phyloP scores from a whole-genome alignment of 2,329 filamentous ascomycete genomes.

The Colletotrichum aenigma region DNA sequence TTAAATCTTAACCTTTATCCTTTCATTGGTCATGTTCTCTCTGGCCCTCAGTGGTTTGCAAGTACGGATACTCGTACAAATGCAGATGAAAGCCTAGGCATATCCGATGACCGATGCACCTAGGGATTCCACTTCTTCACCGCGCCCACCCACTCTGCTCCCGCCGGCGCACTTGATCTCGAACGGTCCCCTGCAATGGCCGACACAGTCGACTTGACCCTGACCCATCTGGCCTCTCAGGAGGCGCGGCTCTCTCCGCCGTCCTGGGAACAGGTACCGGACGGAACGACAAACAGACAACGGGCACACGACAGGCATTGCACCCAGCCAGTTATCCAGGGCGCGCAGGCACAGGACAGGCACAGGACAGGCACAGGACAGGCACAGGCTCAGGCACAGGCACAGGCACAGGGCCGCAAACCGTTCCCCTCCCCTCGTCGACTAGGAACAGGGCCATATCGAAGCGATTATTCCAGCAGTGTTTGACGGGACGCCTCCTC shows the following conservation, averaged over 20 bases:
- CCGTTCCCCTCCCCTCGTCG: neutral
- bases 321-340: neutral
- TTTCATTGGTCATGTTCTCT: neutral
- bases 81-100: neutral
- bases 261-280: conserved; percentile 7
- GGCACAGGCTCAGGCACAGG: neutral
- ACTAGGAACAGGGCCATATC: neutral
- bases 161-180: neutral
- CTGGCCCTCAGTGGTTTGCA: neutral
- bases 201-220: neutral
- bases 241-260: neutral
- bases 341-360: neutral
- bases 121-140: neutral
- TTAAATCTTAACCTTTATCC: neutral
- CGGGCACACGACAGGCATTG: neutral
- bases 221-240: neutral
- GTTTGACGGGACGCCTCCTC: neutral
- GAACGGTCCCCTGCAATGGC: conserved; percentile 4
- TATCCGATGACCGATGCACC: neutral
- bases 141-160: neutral
- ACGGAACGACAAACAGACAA: neutral
- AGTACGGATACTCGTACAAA: neutral
- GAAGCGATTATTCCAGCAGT: neutral
- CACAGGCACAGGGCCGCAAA: neutral
- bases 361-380: neutral